Base-by-base conservation (phyloP, 345 rosid genomes). In the Noccaea caerulescens region DNA sequence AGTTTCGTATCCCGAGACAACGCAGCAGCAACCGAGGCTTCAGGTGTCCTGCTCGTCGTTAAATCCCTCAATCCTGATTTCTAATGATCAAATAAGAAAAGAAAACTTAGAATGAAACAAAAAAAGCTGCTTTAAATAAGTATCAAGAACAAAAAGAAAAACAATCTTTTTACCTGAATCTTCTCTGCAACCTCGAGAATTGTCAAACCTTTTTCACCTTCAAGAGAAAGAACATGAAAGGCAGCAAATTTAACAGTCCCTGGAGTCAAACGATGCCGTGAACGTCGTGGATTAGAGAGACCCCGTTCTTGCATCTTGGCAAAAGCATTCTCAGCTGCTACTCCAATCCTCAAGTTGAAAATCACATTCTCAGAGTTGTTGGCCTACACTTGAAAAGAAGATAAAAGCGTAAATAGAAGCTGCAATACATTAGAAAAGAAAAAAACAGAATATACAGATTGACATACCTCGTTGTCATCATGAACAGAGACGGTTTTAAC, bases 221-320 rank as follows among this genome's bases (percentile, higher is more conserved):
- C 92, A 51, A 89, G 71, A 53, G 96, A 89, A 6, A 92, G 84
- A 75, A 92, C 82, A 73, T 92, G 96, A 79, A 88, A 92, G 23
- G 98, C 96, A 47, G 98, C 96, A 78, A 85, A 92, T 66, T 92
- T 92, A 70, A 92, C 98, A 47, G 98, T 92, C 63, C 98, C 98
- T 68, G 96, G 94, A 11, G 96, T 92, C 81, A 92, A 79, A 20
- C 94, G 86, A 83, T 92, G 96, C 79, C 96, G 88, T 64, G 96
- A 92, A 81, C 92, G 88, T 27, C 88, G 84, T 6, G 79, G 79
- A 78, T 83, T 86, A 58, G 92, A 79, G 73, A 81, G 80, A 55
- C 98, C 94, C 69, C 85, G 86, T 80, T 88, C 92, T 81, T 82
- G 98, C 96, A 92, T 89, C 80, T 80, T 84, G 46, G 95, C 83